Percentiles rank a stretch among this genome's conserved stretches.
Conservation (phyloP, 495 filamentous ascomycete species). For the Jackrogersella multiformis region DNA sequence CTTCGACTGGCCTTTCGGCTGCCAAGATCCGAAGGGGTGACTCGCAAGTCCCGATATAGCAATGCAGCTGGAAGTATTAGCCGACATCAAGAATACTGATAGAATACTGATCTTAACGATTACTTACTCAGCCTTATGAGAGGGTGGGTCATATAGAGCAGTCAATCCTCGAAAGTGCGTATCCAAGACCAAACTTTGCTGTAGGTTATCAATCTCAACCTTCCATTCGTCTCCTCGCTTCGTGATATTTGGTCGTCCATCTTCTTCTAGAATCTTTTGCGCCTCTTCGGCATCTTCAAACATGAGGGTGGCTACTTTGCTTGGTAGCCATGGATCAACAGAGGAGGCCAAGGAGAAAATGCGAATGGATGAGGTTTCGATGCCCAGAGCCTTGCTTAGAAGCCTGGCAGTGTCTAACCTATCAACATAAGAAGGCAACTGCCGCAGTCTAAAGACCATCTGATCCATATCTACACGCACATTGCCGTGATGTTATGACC, state of each 20-base stretch:
- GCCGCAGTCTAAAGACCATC: neutral
- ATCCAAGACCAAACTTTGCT: constrained; percentile 12
- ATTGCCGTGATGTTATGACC: neutral
- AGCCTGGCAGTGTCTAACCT: neutral
- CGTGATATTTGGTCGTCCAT: neutral
- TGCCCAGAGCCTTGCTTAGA: constrained; percentile 12
- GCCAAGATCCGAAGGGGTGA: constrained; percentile 7
- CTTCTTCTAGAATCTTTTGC: constrained; percentile 1
- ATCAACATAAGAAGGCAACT: neutral
- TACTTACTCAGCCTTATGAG: constrained; percentile 16
- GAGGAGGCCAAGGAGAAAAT: constrained; percentile 26
- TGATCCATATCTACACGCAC: neutral
- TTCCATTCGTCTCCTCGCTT: constrained; percentile 17
- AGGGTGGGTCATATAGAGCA: constrained; percentile 19
- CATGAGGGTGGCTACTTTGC: constrained; percentile 23
- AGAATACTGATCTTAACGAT: neutral
- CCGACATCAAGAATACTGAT: neutral
- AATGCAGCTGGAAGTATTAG: neutral
- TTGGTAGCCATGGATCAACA: constrained; percentile 15
- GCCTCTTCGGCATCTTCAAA: constrained; percentile 4
- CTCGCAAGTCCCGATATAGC: constrained; percentile 9
- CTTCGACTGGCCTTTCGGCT: neutral
- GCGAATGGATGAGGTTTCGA: constrained; percentile 6
- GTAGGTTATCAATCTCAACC: neutral
- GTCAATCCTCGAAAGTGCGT: constrained; percentile 24